Evolutionary conservation across 73 alveolate species (phyloP).

Genomic region (Breviolum minutum): DNA sequence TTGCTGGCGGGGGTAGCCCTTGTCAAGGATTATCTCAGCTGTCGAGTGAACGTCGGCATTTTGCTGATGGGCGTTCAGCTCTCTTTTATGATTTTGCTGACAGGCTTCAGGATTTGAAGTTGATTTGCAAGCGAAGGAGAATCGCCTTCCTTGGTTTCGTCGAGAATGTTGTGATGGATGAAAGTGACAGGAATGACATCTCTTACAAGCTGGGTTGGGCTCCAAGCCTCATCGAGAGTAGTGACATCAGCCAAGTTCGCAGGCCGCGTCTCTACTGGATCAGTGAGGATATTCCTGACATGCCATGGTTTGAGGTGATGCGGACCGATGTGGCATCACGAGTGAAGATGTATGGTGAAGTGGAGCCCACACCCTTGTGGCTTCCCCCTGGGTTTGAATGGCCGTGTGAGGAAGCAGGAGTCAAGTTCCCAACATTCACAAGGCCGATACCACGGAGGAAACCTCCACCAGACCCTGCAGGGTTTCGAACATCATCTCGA

Average conservation of each 20-base stretch:
- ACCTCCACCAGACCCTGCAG: not conserved
- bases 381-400: not conserved
- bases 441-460: not conserved
- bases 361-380: not conserved
- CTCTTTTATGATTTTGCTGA: not conserved
- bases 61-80: not conserved
- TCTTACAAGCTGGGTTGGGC: not conserved
- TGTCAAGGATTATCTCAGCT: slow-evolving; percentile 18
- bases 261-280: slow-evolving; percentile 37
- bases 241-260: not conserved
- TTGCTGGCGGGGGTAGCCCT: slow-evolving; percentile 30
- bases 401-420: not conserved
- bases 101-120: not conserved
- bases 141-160: not conserved
- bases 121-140: not conserved
- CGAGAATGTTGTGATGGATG: slow-evolving; percentile 17
- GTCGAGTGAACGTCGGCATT: not conserved
- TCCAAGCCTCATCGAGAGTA: not conserved
- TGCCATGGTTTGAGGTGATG: not conserved
- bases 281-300: not conserved
- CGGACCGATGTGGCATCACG: not conserved
- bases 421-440: not conserved
- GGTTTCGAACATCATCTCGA: not conserved
- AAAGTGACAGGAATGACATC: not conserved
- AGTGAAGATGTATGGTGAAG: not conserved